These are phyloP conservation scores for Patellifolia procumbens DNA, from an alignment of 179 eudicot species.

Conservation along the genomic window DNA sequence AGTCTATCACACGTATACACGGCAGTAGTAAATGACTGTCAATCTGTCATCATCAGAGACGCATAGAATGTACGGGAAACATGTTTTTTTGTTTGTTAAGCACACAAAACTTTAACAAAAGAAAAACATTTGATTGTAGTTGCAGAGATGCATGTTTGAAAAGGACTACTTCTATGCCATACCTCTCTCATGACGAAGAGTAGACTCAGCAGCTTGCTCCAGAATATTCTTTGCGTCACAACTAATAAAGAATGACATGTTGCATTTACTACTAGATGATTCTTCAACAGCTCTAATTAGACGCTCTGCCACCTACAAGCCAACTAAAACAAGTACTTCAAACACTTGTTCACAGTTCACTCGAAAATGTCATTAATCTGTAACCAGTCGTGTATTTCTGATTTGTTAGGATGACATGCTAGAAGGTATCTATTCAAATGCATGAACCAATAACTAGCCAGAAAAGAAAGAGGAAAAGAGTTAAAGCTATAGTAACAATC, in stretches of 20 bases:
- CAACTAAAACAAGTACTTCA: slow-evolving; percentile 17
- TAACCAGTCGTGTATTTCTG: background rate
- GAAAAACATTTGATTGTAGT: background rate
- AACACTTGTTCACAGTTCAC: background rate
- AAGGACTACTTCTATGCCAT: background rate
- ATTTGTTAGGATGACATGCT: background rate
- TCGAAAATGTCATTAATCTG: background rate
- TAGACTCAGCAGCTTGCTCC: slow-evolving; percentile 80
- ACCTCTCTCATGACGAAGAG: slow-evolving; percentile 73
- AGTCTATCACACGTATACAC: background rate
- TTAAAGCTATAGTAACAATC: background rate
- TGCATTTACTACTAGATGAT: slow-evolving; percentile 47
- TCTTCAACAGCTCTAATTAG: slow-evolving; percentile 53
- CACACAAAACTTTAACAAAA: background rate
- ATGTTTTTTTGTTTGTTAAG: background rate
- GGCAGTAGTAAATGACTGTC: background rate
- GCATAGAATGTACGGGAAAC: background rate
- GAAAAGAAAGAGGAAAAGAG: background rate
- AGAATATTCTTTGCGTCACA: slow-evolving; percentile 54
- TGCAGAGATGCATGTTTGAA: background rate
- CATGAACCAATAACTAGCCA: background rate
- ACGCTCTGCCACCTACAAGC: slow-evolving; percentile 68
- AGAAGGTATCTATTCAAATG: background rate
- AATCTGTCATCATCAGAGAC: background rate
- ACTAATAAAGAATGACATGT: slow-evolving; percentile 85